Percentiles rank a stretch among this genome's conserved stretches.
Conservation (phyloP, 2,329 filamentous ascomycete genomes). For the Cylindrodendrum hubeiense region DNA sequence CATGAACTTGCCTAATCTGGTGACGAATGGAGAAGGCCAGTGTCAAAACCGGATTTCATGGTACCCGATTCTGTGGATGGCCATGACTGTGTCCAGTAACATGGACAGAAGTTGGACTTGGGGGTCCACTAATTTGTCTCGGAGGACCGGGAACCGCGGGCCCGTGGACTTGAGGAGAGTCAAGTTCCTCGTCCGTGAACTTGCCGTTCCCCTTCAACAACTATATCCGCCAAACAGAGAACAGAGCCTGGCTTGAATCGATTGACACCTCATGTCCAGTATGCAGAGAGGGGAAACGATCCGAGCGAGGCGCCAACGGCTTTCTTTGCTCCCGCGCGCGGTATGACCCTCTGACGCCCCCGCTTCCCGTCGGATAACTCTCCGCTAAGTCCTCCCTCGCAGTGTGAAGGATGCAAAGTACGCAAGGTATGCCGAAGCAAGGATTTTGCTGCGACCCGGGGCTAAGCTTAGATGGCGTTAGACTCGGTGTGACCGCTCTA, state of each 20-base stretch:
- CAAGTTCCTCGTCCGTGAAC: neutral
- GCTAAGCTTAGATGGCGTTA: neutral
- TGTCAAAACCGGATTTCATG: neutral
- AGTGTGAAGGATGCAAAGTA: slow-evolving; percentile 36
- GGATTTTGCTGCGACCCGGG: neutral
- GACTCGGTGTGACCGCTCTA: slow-evolving; percentile 32
- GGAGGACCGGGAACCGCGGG: slow-evolving; percentile 24
- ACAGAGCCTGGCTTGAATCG: neutral
- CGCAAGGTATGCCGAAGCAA: slow-evolving; percentile 23
- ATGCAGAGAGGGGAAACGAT: slow-evolving; percentile 28
- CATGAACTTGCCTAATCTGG: no score
- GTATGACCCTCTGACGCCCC: slow-evolving; percentile 5
- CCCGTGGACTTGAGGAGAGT: slow-evolving; percentile 30
- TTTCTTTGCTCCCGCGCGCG: slow-evolving; percentile 31
- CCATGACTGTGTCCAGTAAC: neutral
- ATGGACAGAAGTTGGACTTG: no score
- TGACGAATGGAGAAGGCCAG: no score
- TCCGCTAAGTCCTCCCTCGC: neutral
- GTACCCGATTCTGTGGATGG: no score
- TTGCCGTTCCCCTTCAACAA: neutral
- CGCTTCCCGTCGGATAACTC: neutral
- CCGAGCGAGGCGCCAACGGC: slow-evolving; percentile 25
- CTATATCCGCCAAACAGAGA: neutral
- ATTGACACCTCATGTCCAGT: slow-evolving; percentile 14
- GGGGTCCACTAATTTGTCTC: neutral